Evolutionary conservation across 2,329 filamentous ascomycete genomes (phyloP).

Genomic region (Helicocarpus griseus): DNA sequence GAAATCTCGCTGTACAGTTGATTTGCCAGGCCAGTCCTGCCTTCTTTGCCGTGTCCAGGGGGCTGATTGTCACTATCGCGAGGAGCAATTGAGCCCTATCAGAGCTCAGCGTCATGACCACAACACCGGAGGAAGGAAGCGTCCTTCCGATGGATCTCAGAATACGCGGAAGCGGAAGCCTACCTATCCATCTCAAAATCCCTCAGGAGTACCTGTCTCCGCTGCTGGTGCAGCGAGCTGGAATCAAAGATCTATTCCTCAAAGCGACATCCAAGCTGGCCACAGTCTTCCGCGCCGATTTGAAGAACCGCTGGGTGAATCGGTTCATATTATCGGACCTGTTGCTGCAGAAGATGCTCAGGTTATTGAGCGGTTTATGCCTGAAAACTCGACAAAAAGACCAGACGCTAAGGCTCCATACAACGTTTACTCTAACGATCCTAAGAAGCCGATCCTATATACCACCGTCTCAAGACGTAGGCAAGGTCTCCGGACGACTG

Average conservation of each 20-base stretch:
- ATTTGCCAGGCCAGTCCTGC: constrained; percentile 44
- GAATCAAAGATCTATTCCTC: background rate
- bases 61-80: constrained; percentile 48
- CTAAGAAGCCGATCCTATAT: constrained; percentile 37
- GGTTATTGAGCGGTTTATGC: constrained; percentile 50
- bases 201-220: constrained; percentile 13
- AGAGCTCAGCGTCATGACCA: constrained; percentile 15
- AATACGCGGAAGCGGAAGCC: constrained; percentile 28
- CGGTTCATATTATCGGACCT: constrained; percentile 49
- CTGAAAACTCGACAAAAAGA: constrained; percentile 30
- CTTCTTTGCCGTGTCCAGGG: constrained; percentile 50
- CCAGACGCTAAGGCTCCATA: constrained; percentile 37
- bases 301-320: constrained; percentile 25
- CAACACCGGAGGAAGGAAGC: background rate
- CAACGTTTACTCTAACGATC: constrained; percentile 41
- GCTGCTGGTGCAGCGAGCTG: constrained; percentile 12
- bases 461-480: constrained; percentile 42
- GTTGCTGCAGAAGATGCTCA: constrained; percentile 52
- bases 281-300: constrained; percentile 8
- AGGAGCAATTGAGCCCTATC: constrained; percentile 22
- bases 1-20: constrained; percentile 53
- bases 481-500: constrained; percentile 36
- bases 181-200: constrained; percentile 17
- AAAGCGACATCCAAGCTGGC: background rate
- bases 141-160: constrained; percentile 11